These are phyloP conservation scores for Pichia sp. DNA, from an alignment of 1,139 yeast species.

Conservation along the genomic window DNA sequence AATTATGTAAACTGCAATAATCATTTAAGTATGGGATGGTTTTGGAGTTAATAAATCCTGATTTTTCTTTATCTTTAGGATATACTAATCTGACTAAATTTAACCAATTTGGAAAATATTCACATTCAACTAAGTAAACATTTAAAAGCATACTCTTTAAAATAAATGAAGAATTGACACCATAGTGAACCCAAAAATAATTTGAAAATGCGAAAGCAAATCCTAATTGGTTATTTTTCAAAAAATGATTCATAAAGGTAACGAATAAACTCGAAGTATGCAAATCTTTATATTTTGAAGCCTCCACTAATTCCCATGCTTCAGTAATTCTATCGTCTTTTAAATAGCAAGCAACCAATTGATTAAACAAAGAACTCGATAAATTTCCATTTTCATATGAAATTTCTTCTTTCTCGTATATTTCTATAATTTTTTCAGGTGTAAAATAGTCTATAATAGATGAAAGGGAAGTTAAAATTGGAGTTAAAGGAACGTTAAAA, in stretches of 20 bases:
- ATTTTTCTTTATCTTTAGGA: constrained; percentile 6
- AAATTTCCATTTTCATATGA: constrained; percentile 1
- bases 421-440: constrained; percentile 16
- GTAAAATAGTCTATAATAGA: constrained; percentile 5
- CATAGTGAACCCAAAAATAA: constrained; percentile 8
- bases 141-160: constrained; percentile 19
- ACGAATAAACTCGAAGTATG: constrained; percentile 18
- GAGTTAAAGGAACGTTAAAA: constrained; percentile 16
- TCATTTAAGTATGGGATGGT: constrained; percentile 17
- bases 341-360: constrained; percentile 18
- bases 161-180: constrained; percentile 6
- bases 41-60: constrained; percentile 9
- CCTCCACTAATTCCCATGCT: constrained; percentile 21
- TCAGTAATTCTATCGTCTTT: constrained; percentile 11
- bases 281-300: no score
- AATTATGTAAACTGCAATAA: constrained; percentile 21
- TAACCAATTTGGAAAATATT: constrained; percentile 24
- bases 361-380: constrained; percentile 16
- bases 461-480: constrained; percentile 17
- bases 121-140: constrained; percentile 15
- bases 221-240: constrained; percentile 17
- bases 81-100: constrained; percentile 13
- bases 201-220: constrained; percentile 23
- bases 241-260: constrained; percentile 19
- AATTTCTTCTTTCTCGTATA: constrained; percentile 14